Evolutionary conservation across 2,329 filamentous ascomycete species (phyloP), one percentile per base, ranked within the genome.

Genomic region (Dactylonectria estremocensis): DNA sequence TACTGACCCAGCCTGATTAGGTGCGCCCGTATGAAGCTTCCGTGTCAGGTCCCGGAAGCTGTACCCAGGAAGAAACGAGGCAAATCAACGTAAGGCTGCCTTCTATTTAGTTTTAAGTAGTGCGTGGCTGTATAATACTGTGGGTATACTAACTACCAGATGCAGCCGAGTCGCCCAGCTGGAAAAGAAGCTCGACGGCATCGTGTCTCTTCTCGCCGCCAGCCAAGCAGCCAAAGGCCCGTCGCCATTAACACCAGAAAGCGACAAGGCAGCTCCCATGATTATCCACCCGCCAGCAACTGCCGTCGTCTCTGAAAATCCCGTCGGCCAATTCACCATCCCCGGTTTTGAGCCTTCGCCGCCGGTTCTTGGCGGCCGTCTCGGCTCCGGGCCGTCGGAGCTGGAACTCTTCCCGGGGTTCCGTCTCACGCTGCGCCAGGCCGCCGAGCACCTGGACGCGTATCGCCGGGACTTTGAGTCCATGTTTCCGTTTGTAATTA

Each of bases 111-210:
- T 3, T 2, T 28, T 52, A 28, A 5, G 24, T 28, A 4, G 4
- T 28, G 24, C 24, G 24, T 28, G 24, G 24, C 24, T n/a, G 2
- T 43, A 31, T 20, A n/a, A 22, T 33, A 8, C 10, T 57, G 48
- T 1, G 28, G 49, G 24, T 54, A 60, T 35, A 69, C 46, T 63
- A 45, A 10, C 45, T 8, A 16, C 6, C n/a, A 31, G 8, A 53
- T 22, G n/a, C 11, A 83, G 80, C 7, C 77, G 80, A 11, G 80
- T 83, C 2, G 80, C 78, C 6, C 79, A 81, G 45, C 52, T 83
- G 2, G 81, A 83, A 60, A 76, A 80, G 58, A 83, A 81, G 66
- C 80, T 83, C 33, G 80, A 83, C n/a, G 79, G 79, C 45, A 77
- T 83, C 22, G 78, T 83, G 55, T 80, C 78, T 4, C 75, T 82